phyloP scores from a whole-genome alignment of 805 yeast species.

The Wickerhamiella galacta region DNA sequence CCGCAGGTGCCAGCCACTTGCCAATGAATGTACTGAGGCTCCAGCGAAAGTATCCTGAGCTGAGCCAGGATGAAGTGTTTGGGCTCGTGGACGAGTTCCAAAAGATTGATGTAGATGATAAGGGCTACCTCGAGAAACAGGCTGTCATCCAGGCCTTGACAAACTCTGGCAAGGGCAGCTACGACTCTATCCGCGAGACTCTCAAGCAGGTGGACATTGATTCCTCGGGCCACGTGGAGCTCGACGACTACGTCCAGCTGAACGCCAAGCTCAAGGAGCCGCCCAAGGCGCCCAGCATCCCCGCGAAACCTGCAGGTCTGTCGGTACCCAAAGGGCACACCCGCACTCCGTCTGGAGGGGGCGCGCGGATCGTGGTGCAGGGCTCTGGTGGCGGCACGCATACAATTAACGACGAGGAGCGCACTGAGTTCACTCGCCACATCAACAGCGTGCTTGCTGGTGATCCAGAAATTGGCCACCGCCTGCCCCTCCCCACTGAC shows the following conservation, averaged over 20 bases:
- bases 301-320: constrained; percentile 16
- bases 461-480: constrained; percentile 64
- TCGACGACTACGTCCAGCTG: constrained; percentile 82
- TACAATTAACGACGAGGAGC: constrained; percentile 92
- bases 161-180: constrained; percentile 59
- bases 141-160: constrained; percentile 74
- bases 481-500: constrained; percentile 85
- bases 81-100: constrained; percentile 68
- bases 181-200: constrained; percentile 88
- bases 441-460: constrained; percentile 84
- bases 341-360: constrained; percentile 20
- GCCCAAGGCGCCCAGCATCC: constrained; percentile 7
- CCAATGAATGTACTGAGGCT: constrained; percentile 50
- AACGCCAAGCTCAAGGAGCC: constrained; percentile 60
- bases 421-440: constrained; percentile 89
- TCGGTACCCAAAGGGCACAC: constrained; percentile 16
- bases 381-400: constrained; percentile 89
- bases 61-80: constrained; percentile 77
- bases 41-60: constrained; percentile 68
- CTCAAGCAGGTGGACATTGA: constrained; percentile 82
- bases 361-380: constrained; percentile 51
- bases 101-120: constrained; percentile 68
- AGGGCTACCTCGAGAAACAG: constrained; percentile 88
- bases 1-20: too few relatives aligned
- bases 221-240: constrained; percentile 91